A percentile compares a stretch with the other conserved stretches of the same genome.
Conservation (phyloP, 352 stramenopile species). For the Pythium dissimile region DNA sequence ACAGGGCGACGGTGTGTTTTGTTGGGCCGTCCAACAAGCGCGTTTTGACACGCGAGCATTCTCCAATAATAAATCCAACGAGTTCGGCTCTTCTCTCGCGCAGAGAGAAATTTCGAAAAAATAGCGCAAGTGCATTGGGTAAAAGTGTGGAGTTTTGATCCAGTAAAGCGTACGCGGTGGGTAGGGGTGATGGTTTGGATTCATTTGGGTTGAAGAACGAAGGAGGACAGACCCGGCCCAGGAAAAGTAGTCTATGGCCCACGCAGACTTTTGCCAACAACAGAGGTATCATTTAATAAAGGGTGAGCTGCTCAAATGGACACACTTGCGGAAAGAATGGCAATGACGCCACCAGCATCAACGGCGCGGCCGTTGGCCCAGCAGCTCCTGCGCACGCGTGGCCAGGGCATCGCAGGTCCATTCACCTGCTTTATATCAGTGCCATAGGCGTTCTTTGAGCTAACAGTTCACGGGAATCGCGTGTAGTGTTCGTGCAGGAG, state of each 20-base stretch:
- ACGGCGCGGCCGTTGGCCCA: constrained; percentile 19
- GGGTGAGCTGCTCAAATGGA: neutral
- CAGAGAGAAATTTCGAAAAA: constrained; percentile 34
- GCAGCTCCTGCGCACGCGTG: constrained; percentile 27
- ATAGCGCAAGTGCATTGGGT: constrained; percentile 4
- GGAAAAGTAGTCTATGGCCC: neutral
- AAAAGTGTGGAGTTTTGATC: neutral
- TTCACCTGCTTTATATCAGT: no score
- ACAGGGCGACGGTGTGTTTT: neutral
- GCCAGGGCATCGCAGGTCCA: constrained; percentile 32
- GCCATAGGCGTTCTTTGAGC: neutral
- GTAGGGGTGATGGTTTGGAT: neutral
- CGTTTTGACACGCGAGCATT: no score
- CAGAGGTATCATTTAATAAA: neutral
- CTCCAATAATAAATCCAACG: no score
- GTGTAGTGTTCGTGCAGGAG: constrained; percentile 62
- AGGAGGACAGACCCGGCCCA: neutral
- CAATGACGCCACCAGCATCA: constrained; percentile 1
- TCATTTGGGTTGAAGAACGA: neutral
- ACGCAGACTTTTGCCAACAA: neutral
- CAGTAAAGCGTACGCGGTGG: neutral
- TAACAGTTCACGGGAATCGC: neutral
- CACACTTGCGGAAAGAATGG: constrained; percentile 4
- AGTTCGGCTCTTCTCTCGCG: neutral
- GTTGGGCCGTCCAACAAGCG: no score